Evolutionary conservation across 2,329 filamentous ascomycete species (phyloP).

Genomic region (Harringtonia aguacate): DNA sequence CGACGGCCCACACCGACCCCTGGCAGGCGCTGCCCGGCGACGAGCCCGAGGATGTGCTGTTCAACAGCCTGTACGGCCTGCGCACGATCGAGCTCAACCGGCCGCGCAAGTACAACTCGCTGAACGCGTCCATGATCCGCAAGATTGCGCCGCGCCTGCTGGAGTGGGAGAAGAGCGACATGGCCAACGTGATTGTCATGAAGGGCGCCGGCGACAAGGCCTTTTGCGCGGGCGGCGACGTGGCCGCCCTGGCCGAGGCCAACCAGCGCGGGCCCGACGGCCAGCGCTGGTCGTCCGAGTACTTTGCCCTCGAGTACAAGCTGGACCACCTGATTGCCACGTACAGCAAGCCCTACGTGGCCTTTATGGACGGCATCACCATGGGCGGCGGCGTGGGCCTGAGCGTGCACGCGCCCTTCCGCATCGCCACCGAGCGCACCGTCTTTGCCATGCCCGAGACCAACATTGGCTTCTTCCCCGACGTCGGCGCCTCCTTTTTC

Average conservation of each 20-base stretch:
- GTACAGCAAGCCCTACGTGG: constrained; percentile 84
- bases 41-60: constrained; percentile 83
- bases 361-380: constrained; percentile 95
- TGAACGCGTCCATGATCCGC: constrained; percentile 88
- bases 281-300: constrained; percentile 65
- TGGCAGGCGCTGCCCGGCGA: constrained; percentile 54
- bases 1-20: constrained; percentile 18
- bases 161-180: constrained; percentile 90
- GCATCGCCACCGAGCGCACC: constrained; percentile 92
- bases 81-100: constrained; percentile 91
- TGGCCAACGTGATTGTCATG: constrained; percentile 87
- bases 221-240: constrained; percentile 90
- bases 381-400: constrained; percentile 97
- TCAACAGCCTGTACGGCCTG: constrained; percentile 79
- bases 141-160: constrained; percentile 85
- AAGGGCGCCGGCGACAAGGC: constrained; percentile 80
- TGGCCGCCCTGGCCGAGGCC: constrained; percentile 62
- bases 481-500: constrained; percentile 95
- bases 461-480: constrained; percentile 96
- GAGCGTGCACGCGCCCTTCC: constrained; percentile 88
- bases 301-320: constrained; percentile 92
- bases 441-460: constrained; percentile 98
- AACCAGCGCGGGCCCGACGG: constrained; percentile 61
- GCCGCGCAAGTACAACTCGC: constrained; percentile 80
- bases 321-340: constrained; percentile 93